Evolutionary conservation across 2,329 filamentous ascomycete genomes (phyloP).

Genomic region (Claviceps sorghi): DNA sequence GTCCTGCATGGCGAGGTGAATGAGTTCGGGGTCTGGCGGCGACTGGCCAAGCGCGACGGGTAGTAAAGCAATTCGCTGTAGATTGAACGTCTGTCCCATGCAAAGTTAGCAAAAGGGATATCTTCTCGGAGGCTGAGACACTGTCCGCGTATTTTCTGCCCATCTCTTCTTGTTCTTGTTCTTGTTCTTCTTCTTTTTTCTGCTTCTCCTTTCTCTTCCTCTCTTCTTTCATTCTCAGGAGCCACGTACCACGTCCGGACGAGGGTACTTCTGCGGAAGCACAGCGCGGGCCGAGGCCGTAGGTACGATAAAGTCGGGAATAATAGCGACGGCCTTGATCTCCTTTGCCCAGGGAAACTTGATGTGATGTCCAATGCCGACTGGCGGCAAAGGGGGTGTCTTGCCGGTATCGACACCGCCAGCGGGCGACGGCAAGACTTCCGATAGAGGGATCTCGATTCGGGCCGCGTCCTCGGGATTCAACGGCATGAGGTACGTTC

Average conservation of each 20-base stretch:
- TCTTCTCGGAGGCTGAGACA: background rate
- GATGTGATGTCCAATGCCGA: slow-evolving; percentile 89
- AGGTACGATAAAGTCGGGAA: slow-evolving; percentile 90
- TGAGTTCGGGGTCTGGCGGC: slow-evolving; percentile 82
- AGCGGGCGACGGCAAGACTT: slow-evolving; percentile 80
- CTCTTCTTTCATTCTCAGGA: background rate
- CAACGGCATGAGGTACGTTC: slow-evolving; percentile 88
- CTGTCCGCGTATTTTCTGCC: background rate
- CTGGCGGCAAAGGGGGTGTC: slow-evolving; percentile 73
- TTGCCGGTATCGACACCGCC: slow-evolving; percentile 84
- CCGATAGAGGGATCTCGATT: slow-evolving; percentile 84
- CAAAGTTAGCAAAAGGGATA: background rate
- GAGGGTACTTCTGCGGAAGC: slow-evolving; percentile 63
- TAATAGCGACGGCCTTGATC: slow-evolving; percentile 94
- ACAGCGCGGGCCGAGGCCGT: slow-evolving; percentile 83
- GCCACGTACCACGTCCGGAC: slow-evolving; percentile 61
- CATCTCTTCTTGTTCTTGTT: background rate
- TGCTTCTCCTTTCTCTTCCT: background rate
- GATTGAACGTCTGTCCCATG: slow-evolving; percentile 56
- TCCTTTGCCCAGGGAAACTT: slow-evolving; percentile 87
- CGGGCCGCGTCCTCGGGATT: slow-evolving; percentile 77
- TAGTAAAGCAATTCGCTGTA: slow-evolving; percentile 83
- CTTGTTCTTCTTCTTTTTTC: background rate
- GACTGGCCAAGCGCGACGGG: slow-evolving; percentile 80
- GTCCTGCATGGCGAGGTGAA: slow-evolving; percentile 97